Conservation (phyloP, 306 rosid genomes). For the Citrullus mucosospermus region DNA sequence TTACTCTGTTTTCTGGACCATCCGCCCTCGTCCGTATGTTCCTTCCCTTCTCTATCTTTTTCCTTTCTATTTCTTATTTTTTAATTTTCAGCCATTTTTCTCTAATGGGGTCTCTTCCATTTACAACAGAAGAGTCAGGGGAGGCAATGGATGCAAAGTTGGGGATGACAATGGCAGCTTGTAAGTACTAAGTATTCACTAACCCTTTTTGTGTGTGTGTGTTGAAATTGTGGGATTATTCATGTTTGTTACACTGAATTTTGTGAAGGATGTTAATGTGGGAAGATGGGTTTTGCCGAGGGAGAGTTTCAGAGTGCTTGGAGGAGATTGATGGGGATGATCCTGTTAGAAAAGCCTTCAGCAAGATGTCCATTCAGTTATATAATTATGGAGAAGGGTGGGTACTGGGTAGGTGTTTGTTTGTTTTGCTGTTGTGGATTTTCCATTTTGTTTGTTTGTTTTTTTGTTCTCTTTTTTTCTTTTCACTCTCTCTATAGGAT, state of each 20-base stretch:
- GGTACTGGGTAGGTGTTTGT: slow-evolving; percentile 87
- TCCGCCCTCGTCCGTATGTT: slow-evolving; percentile 97
- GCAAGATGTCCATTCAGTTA: slow-evolving; percentile 99
- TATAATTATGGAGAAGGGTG: slow-evolving; percentile 99
- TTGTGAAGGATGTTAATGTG: slow-evolving; percentile 94
- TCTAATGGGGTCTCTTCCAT: slow-evolving; percentile 23
- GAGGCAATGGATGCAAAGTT: slow-evolving; percentile 98
- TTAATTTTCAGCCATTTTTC: slow-evolving; percentile 10
- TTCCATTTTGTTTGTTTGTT: background rate
- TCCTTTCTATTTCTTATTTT: background rate
- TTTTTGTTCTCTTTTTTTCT: too few relatives aligned
- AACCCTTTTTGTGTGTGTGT: background rate
- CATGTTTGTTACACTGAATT: background rate
- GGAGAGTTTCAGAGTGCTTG: slow-evolving; percentile 56
- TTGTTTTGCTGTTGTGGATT: background rate
- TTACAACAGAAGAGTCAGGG: slow-evolving; percentile 78
- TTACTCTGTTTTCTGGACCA: slow-evolving; percentile 99
- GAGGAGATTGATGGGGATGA: slow-evolving; percentile 90
- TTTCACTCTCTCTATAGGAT: background rate
- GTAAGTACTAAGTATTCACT: slow-evolving; percentile 25
- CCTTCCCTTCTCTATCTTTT: background rate
- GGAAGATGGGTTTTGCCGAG: slow-evolving; percentile 99
- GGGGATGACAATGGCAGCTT: slow-evolving; percentile 96
- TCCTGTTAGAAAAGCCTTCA: slow-evolving; percentile 84
- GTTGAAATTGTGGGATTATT: background rate